These are phyloP conservation scores for Astrocystis sublimbata DNA, from an alignment of 495 filamentous ascomycete genomes.

Conservation along the genomic window DNA sequence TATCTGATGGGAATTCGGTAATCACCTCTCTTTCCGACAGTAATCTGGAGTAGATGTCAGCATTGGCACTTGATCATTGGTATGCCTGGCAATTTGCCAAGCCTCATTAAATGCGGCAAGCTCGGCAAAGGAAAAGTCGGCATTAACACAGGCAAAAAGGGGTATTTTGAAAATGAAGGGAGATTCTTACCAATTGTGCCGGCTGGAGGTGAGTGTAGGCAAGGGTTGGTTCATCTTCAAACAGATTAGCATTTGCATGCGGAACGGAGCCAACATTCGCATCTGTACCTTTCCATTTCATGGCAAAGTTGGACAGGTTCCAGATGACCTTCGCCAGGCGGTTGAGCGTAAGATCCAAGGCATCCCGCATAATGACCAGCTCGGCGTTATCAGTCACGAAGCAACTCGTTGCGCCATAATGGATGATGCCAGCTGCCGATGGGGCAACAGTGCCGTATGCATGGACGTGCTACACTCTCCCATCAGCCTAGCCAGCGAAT, in stretches of 20 bases:
- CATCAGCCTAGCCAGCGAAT: neutral
- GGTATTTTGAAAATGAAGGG: neutral
- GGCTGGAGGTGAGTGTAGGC: slow-evolving; percentile 88
- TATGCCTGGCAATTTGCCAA: neutral
- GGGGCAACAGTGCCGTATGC: slow-evolving; percentile 60
- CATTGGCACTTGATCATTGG: neutral
- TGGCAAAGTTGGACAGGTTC: slow-evolving; percentile 75
- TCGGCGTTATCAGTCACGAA: slow-evolving; percentile 35
- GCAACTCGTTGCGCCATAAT: slow-evolving; percentile 56
- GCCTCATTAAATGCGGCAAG: neutral
- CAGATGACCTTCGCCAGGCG: slow-evolving; percentile 84
- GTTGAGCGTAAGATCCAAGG: slow-evolving; percentile 73
- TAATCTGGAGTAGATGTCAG: slow-evolving; percentile 48
- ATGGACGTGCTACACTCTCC: slow-evolving; percentile 59
- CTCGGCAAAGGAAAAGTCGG: neutral
- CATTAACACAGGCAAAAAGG: neutral
- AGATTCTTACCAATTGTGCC: slow-evolving; percentile 28
- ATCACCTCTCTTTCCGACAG: slow-evolving; percentile 73
- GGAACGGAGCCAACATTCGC: slow-evolving; percentile 22
- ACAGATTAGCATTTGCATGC: slow-evolving; percentile 3
- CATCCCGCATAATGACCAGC: slow-evolving; percentile 75
- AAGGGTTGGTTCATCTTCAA: slow-evolving; percentile 51
- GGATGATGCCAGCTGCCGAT: slow-evolving; percentile 83
- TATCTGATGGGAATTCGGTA: neutral
- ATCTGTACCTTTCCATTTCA: slow-evolving; percentile 60